Conservation (phyloP, 495 filamentous ascomycete species). For the Hypoxylon lienhwacheense region DNA sequence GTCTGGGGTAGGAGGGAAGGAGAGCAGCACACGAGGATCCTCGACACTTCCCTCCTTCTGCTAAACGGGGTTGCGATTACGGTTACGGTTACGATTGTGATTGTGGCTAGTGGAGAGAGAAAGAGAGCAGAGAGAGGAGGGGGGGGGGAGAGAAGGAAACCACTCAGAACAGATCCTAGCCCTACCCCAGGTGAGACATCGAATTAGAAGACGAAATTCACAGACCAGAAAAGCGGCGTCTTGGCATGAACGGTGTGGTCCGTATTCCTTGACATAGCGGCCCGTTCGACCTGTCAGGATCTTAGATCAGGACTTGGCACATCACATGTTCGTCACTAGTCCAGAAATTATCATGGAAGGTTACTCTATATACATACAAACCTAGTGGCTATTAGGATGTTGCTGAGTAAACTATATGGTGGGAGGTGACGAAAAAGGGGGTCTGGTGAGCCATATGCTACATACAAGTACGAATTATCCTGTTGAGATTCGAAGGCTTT, state of each 20-base stretch:
- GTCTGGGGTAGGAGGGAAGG: slow-evolving; percentile 10
- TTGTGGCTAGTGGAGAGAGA: slow-evolving; percentile 30
- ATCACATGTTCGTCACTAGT: slow-evolving; percentile 30
- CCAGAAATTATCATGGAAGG: slow-evolving; percentile 9
- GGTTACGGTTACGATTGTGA: slow-evolving; percentile 12
- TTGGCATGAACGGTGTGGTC: slow-evolving; percentile 30
- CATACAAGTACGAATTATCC: not conserved
- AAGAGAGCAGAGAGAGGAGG: no score
- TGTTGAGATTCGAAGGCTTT: slow-evolving; percentile 12
- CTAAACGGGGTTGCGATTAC: no score
- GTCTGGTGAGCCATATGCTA: slow-evolving; percentile 31
- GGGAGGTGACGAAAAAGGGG: slow-evolving; percentile 16
- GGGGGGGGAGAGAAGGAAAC: slow-evolving; percentile 13
- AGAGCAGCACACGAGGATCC: no score
- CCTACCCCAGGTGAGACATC: slow-evolving; percentile 17
- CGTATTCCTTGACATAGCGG: slow-evolving; percentile 22
- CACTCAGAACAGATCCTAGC: slow-evolving; percentile 6
- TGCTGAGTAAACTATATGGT: slow-evolving; percentile 5
- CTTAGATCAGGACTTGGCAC: slow-evolving; percentile 32
- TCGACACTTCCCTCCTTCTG: no score
- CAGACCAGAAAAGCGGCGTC: slow-evolving; percentile 8
- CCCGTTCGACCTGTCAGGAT: slow-evolving; percentile 31
- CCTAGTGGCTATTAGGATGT: slow-evolving; percentile 20
- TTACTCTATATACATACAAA: slow-evolving; percentile 2
- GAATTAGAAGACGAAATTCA: slow-evolving; percentile 21